Evolutionary conservation across 768 basidiomycete genomes (phyloP), one percentile per base, ranked within the genome.

Genomic region (Boletales sp.): DNA sequence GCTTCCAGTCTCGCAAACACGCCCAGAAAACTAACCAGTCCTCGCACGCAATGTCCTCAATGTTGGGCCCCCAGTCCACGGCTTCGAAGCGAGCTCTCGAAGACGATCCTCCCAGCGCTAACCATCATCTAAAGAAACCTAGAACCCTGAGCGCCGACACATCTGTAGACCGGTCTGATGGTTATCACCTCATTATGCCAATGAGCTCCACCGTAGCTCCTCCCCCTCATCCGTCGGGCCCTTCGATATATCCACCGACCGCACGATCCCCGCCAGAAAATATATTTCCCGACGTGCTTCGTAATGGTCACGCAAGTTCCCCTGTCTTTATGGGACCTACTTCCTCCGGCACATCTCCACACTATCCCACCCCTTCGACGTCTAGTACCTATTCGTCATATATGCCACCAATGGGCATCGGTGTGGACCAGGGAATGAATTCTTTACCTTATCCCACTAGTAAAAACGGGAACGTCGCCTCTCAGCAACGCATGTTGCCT

Each of bases 1-100:
- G 90, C 45, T 94, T 86, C 60, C 85, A 90, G 54, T 58, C 76
- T 5, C 82, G 91, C 56, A 94, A 86, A 66, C 58, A 57, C 4
- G 36, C 57, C 17, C 60, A 62, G 15, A 64, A 69, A 42, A 69
- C 69, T 4, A 52, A 59, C 3, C 66, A 64, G 32, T 49, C 68
- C 5, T 62, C 66, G 15, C 56, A 39, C 35, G 54, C 66, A 18
- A 68, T 64, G 60, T 52, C 66, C 21, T 68, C 66, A 4, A 61
- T 62, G 55, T n/a, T 68, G 38, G 66, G 66, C n/a, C 44, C 66
- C 8, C 62, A 59, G 42, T 30, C 50, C 31, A 48, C 24, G 15
- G 8, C 47, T 18, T 47, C 54, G 21, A 67, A 68, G 31, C 62
- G 66, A 1, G 43, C 62, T 14, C 52, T 61, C 8, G 70, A 72